Percentiles rank a stretch among this genome's conserved stretches.
These are phyloP conservation scores for Yamadazyma taylorii DNA, from an alignment of 1,139 yeast genomes.

Conservation along the genomic window DNA sequence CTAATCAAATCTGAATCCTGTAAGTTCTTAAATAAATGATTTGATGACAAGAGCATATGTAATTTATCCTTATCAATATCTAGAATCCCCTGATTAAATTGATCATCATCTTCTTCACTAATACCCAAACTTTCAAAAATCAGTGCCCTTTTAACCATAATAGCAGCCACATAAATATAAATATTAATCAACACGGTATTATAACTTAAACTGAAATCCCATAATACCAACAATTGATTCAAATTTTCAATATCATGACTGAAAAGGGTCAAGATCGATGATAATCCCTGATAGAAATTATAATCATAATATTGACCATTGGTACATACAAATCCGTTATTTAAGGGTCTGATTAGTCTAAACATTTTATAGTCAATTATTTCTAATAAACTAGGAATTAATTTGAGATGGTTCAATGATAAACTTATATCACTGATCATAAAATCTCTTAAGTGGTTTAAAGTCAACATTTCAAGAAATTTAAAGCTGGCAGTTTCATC, in stretches of 20 bases:
- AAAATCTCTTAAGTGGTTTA: slow-evolving; percentile 74
- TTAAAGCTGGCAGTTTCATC: slow-evolving; percentile 43
- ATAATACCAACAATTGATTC: slow-evolving; percentile 52
- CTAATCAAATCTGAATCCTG: slow-evolving; percentile 34
- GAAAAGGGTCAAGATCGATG: slow-evolving; percentile 75
- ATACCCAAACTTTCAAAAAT: slow-evolving; percentile 32
- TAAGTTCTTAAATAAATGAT: slow-evolving; percentile 27
- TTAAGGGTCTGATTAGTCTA: slow-evolving; percentile 43
- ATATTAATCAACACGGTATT: slow-evolving; percentile 43
- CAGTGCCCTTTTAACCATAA: slow-evolving; percentile 40
- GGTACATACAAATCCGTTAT: slow-evolving; percentile 25
- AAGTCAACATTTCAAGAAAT: slow-evolving; percentile 57
- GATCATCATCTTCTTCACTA: slow-evolving; percentile 14
- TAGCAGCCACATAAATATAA: slow-evolving; percentile 58
- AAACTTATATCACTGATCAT: slow-evolving; percentile 73
- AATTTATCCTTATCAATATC: slow-evolving; percentile 42
- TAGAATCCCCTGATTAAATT: slow-evolving; percentile 6
- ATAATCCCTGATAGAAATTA: slow-evolving; percentile 60
- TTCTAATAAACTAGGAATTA: slow-evolving; percentile 64
- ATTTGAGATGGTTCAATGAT: slow-evolving; percentile 60
- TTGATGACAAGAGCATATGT: slow-evolving; percentile 42
- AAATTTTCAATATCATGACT: slow-evolving; percentile 66
- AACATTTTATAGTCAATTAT: slow-evolving; percentile 53
- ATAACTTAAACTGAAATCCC: slow-evolving; percentile 62
- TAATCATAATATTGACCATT: slow-evolving; percentile 39